Conservation (phyloP, 768 basidiomycete genomes). For the Neoboletus magnificus region DNA sequence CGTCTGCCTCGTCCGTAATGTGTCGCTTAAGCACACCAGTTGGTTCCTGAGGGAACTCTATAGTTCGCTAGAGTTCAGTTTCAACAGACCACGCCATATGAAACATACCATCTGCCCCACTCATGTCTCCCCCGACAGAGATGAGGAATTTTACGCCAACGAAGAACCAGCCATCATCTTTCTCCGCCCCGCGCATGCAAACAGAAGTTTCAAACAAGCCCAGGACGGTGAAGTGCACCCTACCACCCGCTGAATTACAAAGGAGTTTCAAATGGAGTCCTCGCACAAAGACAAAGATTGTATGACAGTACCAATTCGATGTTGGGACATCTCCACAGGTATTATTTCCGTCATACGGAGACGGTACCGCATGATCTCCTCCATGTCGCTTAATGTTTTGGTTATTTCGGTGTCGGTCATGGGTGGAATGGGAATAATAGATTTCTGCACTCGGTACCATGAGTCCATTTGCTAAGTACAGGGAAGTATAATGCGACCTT, state of each 20-base stretch:
- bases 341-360: slow-evolving; percentile 76
- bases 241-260: slow-evolving; percentile 59
- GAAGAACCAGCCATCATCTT: slow-evolving; percentile 82
- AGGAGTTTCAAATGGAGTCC: slow-evolving; percentile 13
- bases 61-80: neutral
- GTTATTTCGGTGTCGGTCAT: slow-evolving; percentile 65
- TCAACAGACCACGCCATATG: neutral
- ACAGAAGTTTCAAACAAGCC: slow-evolving; percentile 72
- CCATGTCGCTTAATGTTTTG: slow-evolving; percentile 66
- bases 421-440: slow-evolving; percentile 59
- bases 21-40: slow-evolving; percentile 58
- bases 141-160: slow-evolving; percentile 74
- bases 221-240: slow-evolving; percentile 71
- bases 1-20: slow-evolving; percentile 71
- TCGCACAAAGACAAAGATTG: slow-evolving; percentile 13
- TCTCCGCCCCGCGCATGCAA: slow-evolving; percentile 67
- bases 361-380: slow-evolving; percentile 75
- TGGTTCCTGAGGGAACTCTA: slow-evolving; percentile 75
- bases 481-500: slow-evolving; percentile 48
- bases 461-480: slow-evolving; percentile 18
- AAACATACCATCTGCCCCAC: slow-evolving; percentile 61
- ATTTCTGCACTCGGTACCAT: slow-evolving; percentile 49
- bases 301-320: slow-evolving; percentile 55
- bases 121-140: slow-evolving; percentile 68
- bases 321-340: slow-evolving; percentile 75